phyloP scores from a whole-genome alignment of 768 basidiomycete species.

The Lyophyllum decastes region DNA sequence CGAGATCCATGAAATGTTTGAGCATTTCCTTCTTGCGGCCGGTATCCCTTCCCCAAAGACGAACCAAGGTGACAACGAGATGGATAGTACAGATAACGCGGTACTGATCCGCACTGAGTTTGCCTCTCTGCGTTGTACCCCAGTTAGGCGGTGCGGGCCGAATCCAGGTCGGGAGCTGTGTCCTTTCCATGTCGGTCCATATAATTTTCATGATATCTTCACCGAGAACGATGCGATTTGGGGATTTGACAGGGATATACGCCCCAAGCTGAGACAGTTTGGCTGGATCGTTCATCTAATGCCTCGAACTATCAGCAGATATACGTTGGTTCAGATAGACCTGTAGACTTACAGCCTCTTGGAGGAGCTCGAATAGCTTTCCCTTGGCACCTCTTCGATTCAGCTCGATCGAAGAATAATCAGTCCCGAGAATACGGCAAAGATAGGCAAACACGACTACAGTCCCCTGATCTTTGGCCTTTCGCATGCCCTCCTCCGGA shows the following conservation, averaged over 20 bases:
- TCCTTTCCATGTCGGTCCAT: slow-evolving; percentile 24
- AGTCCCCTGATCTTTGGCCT: not conserved
- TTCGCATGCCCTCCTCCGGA: not conserved
- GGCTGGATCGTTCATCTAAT: not conserved
- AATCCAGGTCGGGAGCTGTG: too few species aligned
- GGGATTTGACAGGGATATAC: not conserved
- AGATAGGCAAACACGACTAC: not conserved
- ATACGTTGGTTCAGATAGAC: not conserved
- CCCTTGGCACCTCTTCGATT: not conserved
- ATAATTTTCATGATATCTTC: slow-evolving; percentile 27
- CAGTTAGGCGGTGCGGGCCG: slow-evolving; percentile 21
- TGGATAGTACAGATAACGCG: slow-evolving; percentile 24
- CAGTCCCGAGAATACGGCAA: not conserved
- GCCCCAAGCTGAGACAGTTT: not conserved
- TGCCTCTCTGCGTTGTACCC: slow-evolving; percentile 25
- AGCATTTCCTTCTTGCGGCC: slow-evolving; percentile 21
- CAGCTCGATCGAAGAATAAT: not conserved
- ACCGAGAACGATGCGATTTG: slow-evolving; percentile 24
- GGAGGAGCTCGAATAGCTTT: slow-evolving; percentile 8
- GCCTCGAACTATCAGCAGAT: not conserved
- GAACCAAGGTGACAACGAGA: slow-evolving; percentile 33
- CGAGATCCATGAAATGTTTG: slow-evolving; percentile 32
- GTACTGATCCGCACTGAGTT: slow-evolving; percentile 33
- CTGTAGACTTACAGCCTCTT: not conserved
- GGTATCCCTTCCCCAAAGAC: slow-evolving; percentile 19